Percentiles rank a stretch among this genome's conserved stretches.
Conservation (phyloP, 2,329 filamentous ascomycete genomes). For the Fusarium chuoi region DNA sequence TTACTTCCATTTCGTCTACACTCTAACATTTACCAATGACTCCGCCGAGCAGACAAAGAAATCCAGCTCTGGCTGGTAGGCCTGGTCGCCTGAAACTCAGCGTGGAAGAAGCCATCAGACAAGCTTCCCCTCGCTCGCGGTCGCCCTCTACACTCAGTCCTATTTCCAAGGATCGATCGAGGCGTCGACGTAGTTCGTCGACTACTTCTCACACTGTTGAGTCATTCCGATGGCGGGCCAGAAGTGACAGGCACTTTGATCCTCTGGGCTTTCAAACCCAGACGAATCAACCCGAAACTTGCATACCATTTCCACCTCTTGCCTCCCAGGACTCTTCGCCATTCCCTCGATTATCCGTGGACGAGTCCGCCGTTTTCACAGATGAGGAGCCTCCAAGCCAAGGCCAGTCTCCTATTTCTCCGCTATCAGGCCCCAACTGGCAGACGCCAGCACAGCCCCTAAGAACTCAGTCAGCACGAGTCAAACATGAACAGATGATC, state of each 20-base stretch:
- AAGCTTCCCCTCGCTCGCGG: slow-evolving; percentile 19
- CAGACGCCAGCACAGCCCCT: slow-evolving; percentile 9
- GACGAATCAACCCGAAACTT: neutral
- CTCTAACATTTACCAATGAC: neutral
- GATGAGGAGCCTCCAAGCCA: slow-evolving; percentile 18
- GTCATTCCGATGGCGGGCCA: neutral
- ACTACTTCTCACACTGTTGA: neutral
- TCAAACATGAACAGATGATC: slow-evolving; percentile 33
- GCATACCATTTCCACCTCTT: neutral
- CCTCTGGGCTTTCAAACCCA: neutral
- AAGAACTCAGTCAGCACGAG: slow-evolving; percentile 8
- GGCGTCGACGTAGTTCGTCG: slow-evolving; percentile 17
- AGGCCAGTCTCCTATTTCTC: slow-evolving; percentile 23
- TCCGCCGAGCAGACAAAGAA: slow-evolving; percentile 17
- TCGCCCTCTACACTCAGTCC: slow-evolving; percentile 29
- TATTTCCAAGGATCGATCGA: slow-evolving; percentile 1
- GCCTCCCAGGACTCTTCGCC: slow-evolving; percentile 5
- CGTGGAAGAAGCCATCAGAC: slow-evolving; percentile 11
- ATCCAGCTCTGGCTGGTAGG: slow-evolving; percentile 10
- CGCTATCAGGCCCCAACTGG: slow-evolving; percentile 5
- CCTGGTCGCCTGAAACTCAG: slow-evolving; percentile 7
- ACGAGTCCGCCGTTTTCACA: slow-evolving; percentile 3
- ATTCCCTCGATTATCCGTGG: slow-evolving; percentile 6
- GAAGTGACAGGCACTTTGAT: neutral
- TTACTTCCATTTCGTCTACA: slow-evolving; percentile 6